Evolutionary conservation across 176 grass and related monocot species (phyloP).

Genomic region (Carex myosuroides): DNA sequence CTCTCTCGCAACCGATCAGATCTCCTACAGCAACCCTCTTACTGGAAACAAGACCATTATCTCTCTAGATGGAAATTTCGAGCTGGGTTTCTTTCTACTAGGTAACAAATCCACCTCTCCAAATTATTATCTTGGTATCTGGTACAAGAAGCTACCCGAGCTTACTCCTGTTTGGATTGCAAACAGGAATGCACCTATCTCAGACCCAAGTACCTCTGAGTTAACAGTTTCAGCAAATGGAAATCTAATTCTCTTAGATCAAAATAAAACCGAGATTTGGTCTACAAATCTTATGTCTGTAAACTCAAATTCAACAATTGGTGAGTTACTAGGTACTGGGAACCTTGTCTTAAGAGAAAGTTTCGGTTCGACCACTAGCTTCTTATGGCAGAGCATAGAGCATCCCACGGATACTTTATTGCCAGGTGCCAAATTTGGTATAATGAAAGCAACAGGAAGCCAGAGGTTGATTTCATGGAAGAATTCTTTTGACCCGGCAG

Average conservation of each 20-base stretch:
- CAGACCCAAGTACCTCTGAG: conserved; percentile 14
- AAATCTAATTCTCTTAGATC: conserved; percentile 34
- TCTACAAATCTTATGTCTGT: conserved; percentile 3
- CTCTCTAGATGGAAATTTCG: conserved; percentile 34
- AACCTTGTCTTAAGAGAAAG: conserved; percentile 22
- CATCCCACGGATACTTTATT: conserved; percentile 32
- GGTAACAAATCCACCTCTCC: background rate
- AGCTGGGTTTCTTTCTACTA: conserved; percentile 46
- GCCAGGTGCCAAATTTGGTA: conserved; percentile 24
- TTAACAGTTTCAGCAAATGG: conserved; percentile 31
- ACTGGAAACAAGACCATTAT: conserved; percentile 33
- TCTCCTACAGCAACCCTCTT: conserved; percentile 28
- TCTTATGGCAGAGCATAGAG: conserved; percentile 37
- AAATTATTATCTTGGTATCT: conserved; percentile 38
- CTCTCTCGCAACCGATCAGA: conserved; percentile 9
- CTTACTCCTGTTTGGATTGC: conserved; percentile 32
- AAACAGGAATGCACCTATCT: conserved; percentile 28
- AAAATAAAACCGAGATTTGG: conserved; percentile 12
- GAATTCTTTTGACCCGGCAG: conserved; percentile 19
- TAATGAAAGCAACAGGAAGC: background rate
- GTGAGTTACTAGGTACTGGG: conserved; percentile 27
- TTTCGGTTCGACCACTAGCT: background rate
- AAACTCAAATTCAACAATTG: conserved; percentile 3
- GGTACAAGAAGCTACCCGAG: conserved; percentile 37
- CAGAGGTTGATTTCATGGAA: conserved; percentile 14